Evolutionary conservation across 345 rosid species (phyloP).

Genomic region (Cochlearia excelsa): DNA sequence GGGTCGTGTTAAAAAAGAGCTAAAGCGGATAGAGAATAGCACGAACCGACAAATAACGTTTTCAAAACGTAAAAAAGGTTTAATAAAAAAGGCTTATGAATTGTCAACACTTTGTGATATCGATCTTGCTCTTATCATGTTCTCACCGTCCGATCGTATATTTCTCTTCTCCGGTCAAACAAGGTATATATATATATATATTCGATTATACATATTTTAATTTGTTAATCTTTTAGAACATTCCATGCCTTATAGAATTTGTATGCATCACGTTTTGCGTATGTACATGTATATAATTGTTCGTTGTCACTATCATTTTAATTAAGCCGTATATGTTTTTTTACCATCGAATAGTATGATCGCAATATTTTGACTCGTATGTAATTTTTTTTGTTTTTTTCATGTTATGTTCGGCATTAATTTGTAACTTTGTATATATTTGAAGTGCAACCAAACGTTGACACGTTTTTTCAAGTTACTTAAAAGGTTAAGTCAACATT

Average conservation of each 20-base stretch:
- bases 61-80: constrained; percentile 53
- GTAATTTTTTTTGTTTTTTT: too few relatives aligned
- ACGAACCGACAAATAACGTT: constrained; percentile 55
- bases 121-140: constrained; percentile 61
- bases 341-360: too few relatives aligned
- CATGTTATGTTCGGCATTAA: too few relatives aligned
- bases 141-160: constrained; percentile 57
- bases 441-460: too few relatives aligned
- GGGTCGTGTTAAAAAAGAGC: constrained; percentile 52
- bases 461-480: too few relatives aligned
- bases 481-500: too few relatives aligned
- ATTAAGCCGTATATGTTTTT: too few relatives aligned
- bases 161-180: constrained; percentile 52
- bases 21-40: constrained; percentile 52
- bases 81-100: constrained; percentile 60
- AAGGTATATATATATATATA: constrained; percentile 36
- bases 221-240: neutral
- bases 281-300: neutral
- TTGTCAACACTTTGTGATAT: constrained; percentile 58
- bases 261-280: neutral
- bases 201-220: too few relatives aligned
- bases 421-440: too few relatives aligned
- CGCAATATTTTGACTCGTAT: too few relatives aligned
- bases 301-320: too few relatives aligned
- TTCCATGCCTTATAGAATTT: constrained; percentile 1